These are phyloP conservation scores for Papiliotrema terrestris DNA, from an alignment of 1,284 basidiomycete species.

Conservation along the genomic window DNA sequence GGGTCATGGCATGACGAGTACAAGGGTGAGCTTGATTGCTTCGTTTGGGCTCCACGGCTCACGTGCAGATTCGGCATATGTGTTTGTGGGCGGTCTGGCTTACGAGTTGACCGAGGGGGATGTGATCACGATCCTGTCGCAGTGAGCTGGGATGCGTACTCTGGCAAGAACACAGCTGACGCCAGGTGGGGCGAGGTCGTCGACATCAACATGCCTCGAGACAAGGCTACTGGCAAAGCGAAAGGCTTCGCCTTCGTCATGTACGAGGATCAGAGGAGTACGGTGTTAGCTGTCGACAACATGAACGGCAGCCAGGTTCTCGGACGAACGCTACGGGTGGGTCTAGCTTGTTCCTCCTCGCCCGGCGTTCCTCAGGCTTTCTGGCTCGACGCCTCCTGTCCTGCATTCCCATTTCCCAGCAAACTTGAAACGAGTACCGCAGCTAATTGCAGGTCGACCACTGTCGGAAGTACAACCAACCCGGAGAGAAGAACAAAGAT, in stretches of 20 bases:
- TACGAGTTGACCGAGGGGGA: slow-evolving; percentile 93
- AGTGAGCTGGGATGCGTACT: slow-evolving; percentile 57
- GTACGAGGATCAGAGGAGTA: slow-evolving; percentile 98
- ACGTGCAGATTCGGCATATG: slow-evolving; percentile 80
- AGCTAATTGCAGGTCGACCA: slow-evolving; percentile 64
- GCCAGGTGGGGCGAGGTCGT: slow-evolving; percentile 88
- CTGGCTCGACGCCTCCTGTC: no score
- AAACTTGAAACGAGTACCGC: background rate
- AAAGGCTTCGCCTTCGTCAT: slow-evolving; percentile 95
- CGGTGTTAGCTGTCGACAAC: slow-evolving; percentile 95
- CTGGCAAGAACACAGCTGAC: background rate
- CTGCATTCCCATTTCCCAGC: no score
- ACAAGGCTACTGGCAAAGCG: slow-evolving; percentile 82
- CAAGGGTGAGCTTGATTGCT: slow-evolving; percentile 57
- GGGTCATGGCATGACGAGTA: slow-evolving; percentile 98
- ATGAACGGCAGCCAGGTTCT: slow-evolving; percentile 90
- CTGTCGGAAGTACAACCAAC: slow-evolving; percentile 88
- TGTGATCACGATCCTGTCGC: slow-evolving; percentile 95
- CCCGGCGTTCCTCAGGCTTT: no score
- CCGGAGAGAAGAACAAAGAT: slow-evolving; percentile 71
- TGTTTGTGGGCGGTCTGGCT: slow-evolving; percentile 84
- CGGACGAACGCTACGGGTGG: slow-evolving; percentile 72
- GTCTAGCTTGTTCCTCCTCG: slow-evolving; percentile 5
- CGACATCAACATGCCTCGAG: slow-evolving; percentile 89
- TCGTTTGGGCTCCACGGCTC: background rate